Base-by-base conservation (phyloP, 2,329 filamentous ascomycete species). In the Stromatinia cepivora region DNA sequence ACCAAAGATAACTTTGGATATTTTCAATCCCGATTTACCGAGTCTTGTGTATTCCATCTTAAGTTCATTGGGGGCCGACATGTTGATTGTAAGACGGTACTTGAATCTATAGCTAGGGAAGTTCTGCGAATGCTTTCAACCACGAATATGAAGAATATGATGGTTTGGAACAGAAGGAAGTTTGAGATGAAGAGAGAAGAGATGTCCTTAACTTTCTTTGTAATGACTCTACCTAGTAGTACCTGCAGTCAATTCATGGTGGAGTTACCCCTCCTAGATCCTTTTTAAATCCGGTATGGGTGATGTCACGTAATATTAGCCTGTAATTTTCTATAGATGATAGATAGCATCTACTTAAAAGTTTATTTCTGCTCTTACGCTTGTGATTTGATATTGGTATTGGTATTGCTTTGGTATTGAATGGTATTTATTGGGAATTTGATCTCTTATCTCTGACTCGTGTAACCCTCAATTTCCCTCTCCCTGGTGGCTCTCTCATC, bases 1-100 rank as follows among this genome's bases (percentile, higher is more conserved):
- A 0, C 85, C 85, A n/a, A 86, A 75, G 62, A 86, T 85, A 53
- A 85, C 79, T 70, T 81, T 82, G 15, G 84, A 86, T 64, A 85
- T 80, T 71, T 85, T 84, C 62, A 87, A 81, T 65, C 85, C 84
- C 6, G 82, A 85, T 64, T 79, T 81, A 39, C 85, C 85, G 39
- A 86, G 77, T 28, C 71, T 73, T 22, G 70, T 81, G 46, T 85
- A 75, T 66, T 75, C 71, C 72, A 74, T 74, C 66, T 73, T 75
- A 2, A 67, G 50, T 20, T 54, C 53, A 15, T 50, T 45, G 39
- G 70, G 65, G 36, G 53, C 50, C 45, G 70, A 48, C 70, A 70
- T 72, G 11, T 53, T 69, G 39, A 53, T 63, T 59, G 57, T 52
- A 36, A 15, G 48, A 39, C 50, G n/a, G 36, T 28, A 8, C n/a